phyloP scores from a whole-genome alignment of 495 filamentous ascomycete species.

The Penicillium subrubescens region DNA sequence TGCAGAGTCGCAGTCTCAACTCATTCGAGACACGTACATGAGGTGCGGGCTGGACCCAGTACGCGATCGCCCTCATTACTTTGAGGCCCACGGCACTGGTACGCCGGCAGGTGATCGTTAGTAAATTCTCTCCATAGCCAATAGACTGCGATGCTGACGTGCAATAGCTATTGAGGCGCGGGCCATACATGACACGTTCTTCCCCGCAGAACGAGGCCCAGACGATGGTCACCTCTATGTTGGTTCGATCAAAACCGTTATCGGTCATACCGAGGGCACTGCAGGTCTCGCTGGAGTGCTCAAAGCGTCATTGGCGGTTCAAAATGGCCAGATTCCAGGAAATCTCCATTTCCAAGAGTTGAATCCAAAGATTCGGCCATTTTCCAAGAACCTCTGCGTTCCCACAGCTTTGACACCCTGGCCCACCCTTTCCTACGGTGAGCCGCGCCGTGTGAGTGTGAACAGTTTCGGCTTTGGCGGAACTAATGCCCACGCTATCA shows the following conservation, averaged over 20 bases:
- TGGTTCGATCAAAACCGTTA: slow-evolving; percentile 39
- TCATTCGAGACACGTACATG: slow-evolving; percentile 40
- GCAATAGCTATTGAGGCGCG: slow-evolving; percentile 45
- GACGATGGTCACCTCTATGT: slow-evolving; percentile 7
- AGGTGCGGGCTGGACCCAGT: slow-evolving; percentile 38
- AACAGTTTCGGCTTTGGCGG: slow-evolving; percentile 64
- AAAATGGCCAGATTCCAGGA: slow-evolving; percentile 35
- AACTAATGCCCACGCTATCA: slow-evolving; percentile 60
- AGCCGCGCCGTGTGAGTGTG: slow-evolving; percentile 49
- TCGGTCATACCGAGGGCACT: slow-evolving; percentile 43
- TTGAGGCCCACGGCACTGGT: slow-evolving; percentile 40
- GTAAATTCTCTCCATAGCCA: no score
- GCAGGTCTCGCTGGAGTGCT: slow-evolving; percentile 42
- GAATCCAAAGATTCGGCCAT: slow-evolving; percentile 22
- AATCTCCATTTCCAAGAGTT: slow-evolving; percentile 32
- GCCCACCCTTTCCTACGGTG: slow-evolving; percentile 17
- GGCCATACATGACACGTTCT: slow-evolving; percentile 41
- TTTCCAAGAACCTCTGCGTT: background rate
- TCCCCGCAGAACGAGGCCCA: background rate
- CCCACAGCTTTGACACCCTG: background rate
- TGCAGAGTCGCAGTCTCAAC: slow-evolving; percentile 26
- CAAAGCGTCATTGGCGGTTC: slow-evolving; percentile 36
- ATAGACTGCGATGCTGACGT: no score
- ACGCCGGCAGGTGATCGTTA: slow-evolving; percentile 51
- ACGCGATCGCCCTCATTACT: slow-evolving; percentile 36